A percentile compares a stretch with the other conserved stretches of the same genome.
Evolutionary conservation across 2,329 filamentous ascomycete species (phyloP).

Genomic region (Ascochyta koolunga): DNA sequence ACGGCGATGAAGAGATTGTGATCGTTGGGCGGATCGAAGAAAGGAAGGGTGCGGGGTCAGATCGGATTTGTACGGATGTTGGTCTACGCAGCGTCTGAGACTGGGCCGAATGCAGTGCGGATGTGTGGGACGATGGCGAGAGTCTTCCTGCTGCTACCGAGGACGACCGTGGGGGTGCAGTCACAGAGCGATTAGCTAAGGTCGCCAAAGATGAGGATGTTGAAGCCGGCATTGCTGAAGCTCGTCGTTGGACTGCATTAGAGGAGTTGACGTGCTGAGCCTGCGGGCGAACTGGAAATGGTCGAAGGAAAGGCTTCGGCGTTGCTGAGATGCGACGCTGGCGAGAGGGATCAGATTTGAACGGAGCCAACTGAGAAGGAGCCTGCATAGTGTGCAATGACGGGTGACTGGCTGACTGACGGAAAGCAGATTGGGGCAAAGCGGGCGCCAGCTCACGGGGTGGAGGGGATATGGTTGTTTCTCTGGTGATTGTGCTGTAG

Average conservation of each 20-base stretch:
- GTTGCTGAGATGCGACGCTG: slow-evolving; percentile 39
- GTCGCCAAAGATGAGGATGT: slow-evolving; percentile 31
- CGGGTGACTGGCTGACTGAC: slow-evolving; percentile 32
- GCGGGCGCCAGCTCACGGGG: slow-evolving; percentile 33
- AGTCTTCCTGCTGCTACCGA: slow-evolving; percentile 19
- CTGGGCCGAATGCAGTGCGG: slow-evolving; percentile 16
- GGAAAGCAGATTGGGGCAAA: slow-evolving; percentile 31
- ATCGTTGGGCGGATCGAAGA: slow-evolving; percentile 43
- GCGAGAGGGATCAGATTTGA: slow-evolving; percentile 16
- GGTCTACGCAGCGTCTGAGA: slow-evolving; percentile 48
- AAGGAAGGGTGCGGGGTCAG: slow-evolving; percentile 52
- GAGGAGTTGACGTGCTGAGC: slow-evolving; percentile 36
- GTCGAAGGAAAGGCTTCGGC: slow-evolving; percentile 46
- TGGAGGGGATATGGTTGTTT: slow-evolving; percentile 37
- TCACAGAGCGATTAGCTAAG: slow-evolving; percentile 41
- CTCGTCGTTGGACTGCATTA: slow-evolving; percentile 36
- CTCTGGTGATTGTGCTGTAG: slow-evolving; percentile 35
- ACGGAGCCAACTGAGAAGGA: slow-evolving; percentile 12
- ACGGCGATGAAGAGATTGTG: slow-evolving; percentile 39
- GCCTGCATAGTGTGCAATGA: slow-evolving; percentile 9
- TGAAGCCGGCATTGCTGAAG: slow-evolving; percentile 32
- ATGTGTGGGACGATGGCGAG: slow-evolving; percentile 18
- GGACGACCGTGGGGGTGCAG: slow-evolving; percentile 31
- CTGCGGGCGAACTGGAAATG: slow-evolving; percentile 44
- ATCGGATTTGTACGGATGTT: slow-evolving; percentile 52